Base-by-base conservation (phyloP, 179 eudicot genomes). In the Camellia oleifera region DNA sequence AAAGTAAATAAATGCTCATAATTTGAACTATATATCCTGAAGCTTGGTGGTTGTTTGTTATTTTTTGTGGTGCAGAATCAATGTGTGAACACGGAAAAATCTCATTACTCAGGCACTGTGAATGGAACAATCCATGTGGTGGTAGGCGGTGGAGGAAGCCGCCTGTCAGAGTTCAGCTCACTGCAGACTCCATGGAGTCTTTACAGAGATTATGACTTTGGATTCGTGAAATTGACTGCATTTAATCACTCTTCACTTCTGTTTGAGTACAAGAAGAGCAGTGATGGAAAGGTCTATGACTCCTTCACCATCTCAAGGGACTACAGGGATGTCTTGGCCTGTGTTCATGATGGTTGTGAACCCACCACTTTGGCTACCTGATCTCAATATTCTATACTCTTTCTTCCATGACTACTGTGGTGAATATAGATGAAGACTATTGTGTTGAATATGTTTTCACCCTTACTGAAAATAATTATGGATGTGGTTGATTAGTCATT, bases 161-260 rank as follows among this genome's bases (percentile, higher is more conserved):
- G 69, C 63, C 74, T 84, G 11, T 69, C 82, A 2, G 74, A 62
- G 10, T 81, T 81, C 60, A 81, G 80, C 65, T n/a, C 73, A 7
- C 10, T 79, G 12, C 53, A 79, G 4, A 75, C 80, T 5, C 5
- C 48, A 6, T 84, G 86, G 83, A 82, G 81, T 32, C 40, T 82
- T 4, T 82, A 72, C 66, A 74, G 45, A 63, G 88, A 85, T 77
- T 67, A 67, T 18, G 85, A 85, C 76, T 83, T 52, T 42, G 86
- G 86, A 60, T 83, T 83, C 50, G 86, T 74, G 18, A 74, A 74
- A 56, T 5, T 74, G 20, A 74, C 64, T 2, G 77, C 86, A 45
- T 77, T 77, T 17, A 83, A 80, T n/a, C 77, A 80, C 11, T 83
- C 86, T 1, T 72, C 62, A 6, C 56, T 76, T 11, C 76, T 74